phyloP scores from a whole-genome alignment of 2,329 filamentous ascomycete genomes.

The Clonostachys byssicola region DNA sequence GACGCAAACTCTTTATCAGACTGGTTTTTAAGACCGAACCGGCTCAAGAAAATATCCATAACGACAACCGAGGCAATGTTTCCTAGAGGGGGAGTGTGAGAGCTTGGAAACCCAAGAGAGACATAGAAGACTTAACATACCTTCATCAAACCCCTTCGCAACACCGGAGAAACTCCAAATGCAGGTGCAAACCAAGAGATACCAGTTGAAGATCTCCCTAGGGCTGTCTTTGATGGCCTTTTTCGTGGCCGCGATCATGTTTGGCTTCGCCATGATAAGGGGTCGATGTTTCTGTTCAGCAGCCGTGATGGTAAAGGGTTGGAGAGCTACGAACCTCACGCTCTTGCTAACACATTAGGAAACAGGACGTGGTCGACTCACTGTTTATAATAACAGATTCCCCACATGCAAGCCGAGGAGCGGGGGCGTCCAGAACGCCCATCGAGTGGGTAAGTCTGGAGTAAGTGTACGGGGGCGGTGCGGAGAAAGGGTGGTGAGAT shows the following conservation, averaged over 20 bases:
- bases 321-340: neutral
- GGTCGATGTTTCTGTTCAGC: neutral
- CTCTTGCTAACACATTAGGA: too few relatives aligned
- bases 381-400: neutral
- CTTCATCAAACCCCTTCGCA: slow-evolving; percentile 21
- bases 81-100: slow-evolving; percentile 7
- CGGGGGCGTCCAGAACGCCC: too few relatives aligned
- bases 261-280: slow-evolving; percentile 9
- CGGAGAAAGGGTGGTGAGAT: too few relatives aligned
- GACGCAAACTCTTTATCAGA: slow-evolving; percentile 16
- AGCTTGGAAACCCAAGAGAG: neutral
- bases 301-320: neutral
- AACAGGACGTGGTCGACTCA: neutral
- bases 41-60: slow-evolving; percentile 16
- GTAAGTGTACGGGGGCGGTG: too few relatives aligned
- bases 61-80: slow-evolving; percentile 21
- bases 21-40: slow-evolving; percentile 12
- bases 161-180: slow-evolving; percentile 20
- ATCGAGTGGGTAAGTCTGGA: too few relatives aligned
- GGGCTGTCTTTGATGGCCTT: slow-evolving; percentile 15
- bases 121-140: slow-evolving; percentile 1
- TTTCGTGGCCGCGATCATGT: slow-evolving; percentile 16
- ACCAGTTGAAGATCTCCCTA: slow-evolving; percentile 19
- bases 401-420: too few relatives aligned
- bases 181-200: slow-evolving; percentile 14